Conservation (phyloP, 169 alveolate genomes). For the Eimeria acervulina region DNA sequence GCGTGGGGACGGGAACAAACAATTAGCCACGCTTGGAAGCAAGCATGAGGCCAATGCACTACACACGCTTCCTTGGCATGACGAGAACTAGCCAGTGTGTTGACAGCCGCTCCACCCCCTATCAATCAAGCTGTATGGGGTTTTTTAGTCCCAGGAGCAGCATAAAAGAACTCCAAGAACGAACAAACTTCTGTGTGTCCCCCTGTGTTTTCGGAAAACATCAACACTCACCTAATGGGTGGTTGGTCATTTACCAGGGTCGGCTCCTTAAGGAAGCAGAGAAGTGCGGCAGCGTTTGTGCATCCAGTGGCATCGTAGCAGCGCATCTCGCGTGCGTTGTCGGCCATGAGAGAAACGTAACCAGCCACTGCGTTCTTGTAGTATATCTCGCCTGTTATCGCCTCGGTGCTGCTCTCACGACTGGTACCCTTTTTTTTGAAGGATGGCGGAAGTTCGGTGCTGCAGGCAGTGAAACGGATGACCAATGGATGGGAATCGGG, state of each 20-base stretch:
- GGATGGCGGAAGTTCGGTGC: slow-evolving; percentile 22
- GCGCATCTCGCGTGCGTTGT: slow-evolving; percentile 6
- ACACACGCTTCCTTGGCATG: not conserved
- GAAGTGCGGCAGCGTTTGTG: slow-evolving; percentile 1
- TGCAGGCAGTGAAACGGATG: not conserved
- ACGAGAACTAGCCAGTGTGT: not conserved
- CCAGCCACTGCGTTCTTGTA: slow-evolving; percentile 56
- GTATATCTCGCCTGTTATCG: not conserved
- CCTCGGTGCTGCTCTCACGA: not conserved
- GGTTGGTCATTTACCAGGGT: not conserved
- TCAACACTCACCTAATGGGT: slow-evolving; percentile 44
- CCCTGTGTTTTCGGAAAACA: not conserved
- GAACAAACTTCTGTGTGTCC: not conserved
- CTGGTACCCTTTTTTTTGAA: not conserved
- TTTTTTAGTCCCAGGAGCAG: not conserved
- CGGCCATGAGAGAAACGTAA: slow-evolving; percentile 45
- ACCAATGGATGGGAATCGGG: too few relatives aligned
- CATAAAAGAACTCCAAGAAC: not conserved
- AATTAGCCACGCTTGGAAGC: not conserved
- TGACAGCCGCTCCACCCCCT: not conserved
- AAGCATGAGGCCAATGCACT: not conserved
- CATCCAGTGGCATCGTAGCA: slow-evolving; percentile 69
- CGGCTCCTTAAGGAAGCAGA: slow-evolving; percentile 16
- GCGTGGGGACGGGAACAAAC: not conserved
- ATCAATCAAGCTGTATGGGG: not conserved